Percentiles rank a stretch among this genome's conserved stretches.
Conservation (phyloP, 306 rosid genomes). For the Lathyrus oleraceus region DNA sequence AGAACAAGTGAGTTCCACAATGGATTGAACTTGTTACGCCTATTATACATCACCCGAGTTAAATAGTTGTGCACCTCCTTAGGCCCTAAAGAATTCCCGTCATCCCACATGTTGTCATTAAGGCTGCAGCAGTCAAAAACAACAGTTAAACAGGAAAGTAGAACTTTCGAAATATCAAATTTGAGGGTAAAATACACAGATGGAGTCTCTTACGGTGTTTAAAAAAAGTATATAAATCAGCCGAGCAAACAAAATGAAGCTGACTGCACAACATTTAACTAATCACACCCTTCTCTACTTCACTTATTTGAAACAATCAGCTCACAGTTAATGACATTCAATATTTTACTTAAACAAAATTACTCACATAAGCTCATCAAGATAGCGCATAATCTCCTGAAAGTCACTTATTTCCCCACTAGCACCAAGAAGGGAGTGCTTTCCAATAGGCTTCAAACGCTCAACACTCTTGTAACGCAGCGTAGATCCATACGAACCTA, state of each 20-base stretch:
- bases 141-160: constrained; percentile 24
- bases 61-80: constrained; percentile 55
- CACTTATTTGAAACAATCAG: constrained; percentile 14
- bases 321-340: constrained; percentile 23
- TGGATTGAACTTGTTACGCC: constrained; percentile 58
- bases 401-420: constrained; percentile 97
- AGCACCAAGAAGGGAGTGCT: constrained; percentile 89
- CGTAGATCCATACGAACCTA: constrained; percentile 95
- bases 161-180: constrained; percentile 14
- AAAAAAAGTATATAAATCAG: constrained; percentile 5
- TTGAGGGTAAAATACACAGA: neutral
- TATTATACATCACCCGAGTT: constrained; percentile 50
- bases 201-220: neutral
- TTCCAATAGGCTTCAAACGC: constrained; percentile 81
- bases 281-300: constrained; percentile 4
- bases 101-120: constrained; percentile 77
- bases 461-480: constrained; percentile 90
- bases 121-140: constrained; percentile 56
- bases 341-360: neutral
- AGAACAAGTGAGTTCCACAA: constrained; percentile 52
- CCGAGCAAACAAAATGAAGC: constrained; percentile 8
- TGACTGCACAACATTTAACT: constrained; percentile 10
- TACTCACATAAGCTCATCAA: constrained; percentile 86
- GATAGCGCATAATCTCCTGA: constrained; percentile 75
- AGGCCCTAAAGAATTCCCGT: constrained; percentile 53